Evolutionary conservation across 805 yeast genomes (phyloP).

Genomic region (Saturnispora silvae): DNA sequence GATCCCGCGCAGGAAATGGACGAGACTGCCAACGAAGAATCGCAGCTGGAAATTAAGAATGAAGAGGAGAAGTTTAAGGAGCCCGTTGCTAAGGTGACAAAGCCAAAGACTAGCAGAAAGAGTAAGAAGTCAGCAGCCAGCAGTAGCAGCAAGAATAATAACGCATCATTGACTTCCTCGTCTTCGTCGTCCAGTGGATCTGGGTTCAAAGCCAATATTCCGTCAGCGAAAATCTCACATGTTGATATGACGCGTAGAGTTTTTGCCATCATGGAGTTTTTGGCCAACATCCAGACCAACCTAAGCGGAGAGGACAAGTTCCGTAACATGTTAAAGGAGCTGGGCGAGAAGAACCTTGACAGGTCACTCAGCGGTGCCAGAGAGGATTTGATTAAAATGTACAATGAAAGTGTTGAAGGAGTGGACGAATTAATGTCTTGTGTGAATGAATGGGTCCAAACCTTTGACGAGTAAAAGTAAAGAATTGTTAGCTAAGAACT

Average conservation of each 20-base stretch:
- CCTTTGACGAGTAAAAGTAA: conserved; percentile 49
- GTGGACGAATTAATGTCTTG: conserved; percentile 69
- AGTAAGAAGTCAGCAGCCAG: not conserved
- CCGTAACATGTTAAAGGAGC: conserved; percentile 27
- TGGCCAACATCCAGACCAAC: conserved; percentile 79
- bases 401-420: conserved; percentile 46
- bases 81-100: not conserved
- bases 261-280: conserved; percentile 83
- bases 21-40: not conserved
- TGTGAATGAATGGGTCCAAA: conserved; percentile 65
- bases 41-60: not conserved
- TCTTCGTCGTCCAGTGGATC: conserved; percentile 32
- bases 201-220: conserved; percentile 71
- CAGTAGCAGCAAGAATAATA: too few species aligned
- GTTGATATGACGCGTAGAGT: conserved; percentile 82
- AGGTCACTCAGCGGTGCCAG: conserved; percentile 27
- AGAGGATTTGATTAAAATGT: conserved; percentile 36
- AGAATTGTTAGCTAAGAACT: too few species aligned
- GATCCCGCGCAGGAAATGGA: conserved; percentile 1
- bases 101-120: not conserved
- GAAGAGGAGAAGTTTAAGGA: not conserved
- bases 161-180: conserved; percentile 14
- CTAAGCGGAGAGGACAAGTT: conserved; percentile 62
- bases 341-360: conserved; percentile 18
- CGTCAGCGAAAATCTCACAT: conserved; percentile 62